Base-by-base conservation (phyloP, 805 yeast species). In the Schwanniomyces pseudopolymorphus region DNA sequence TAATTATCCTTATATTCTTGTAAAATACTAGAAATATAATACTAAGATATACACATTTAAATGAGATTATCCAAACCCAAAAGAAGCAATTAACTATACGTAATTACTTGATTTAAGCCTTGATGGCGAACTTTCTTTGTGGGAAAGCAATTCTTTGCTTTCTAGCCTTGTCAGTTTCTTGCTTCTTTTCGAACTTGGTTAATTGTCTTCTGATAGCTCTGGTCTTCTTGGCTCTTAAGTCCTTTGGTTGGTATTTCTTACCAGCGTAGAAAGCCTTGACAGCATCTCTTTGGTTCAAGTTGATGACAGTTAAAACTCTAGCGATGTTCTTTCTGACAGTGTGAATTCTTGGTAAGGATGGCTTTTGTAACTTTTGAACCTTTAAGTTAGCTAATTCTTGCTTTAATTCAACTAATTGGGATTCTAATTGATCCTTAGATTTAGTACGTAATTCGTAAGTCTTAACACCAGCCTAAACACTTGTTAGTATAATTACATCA, bases 221-320 rank as follows among this genome's bases (percentile, higher is more conserved):
- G 79, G 99, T 94, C 87, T 94, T 89, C 92, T 94, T 94, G 67
- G 90, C 96, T 83, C 98, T 92, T 80, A 94, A 84, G 76, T 91
- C 97, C 83, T 92, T 91, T 83, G 99, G 98, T 76, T 83, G 81
- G 85, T 84, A 87, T 80, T 89, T 91, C 85, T 88, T 86, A 75
- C 90, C 94, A 63, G 83, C 83, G 92, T 91, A 91, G 83, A 88
- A 86, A 72, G 86, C 94, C 79, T 89, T 89, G 73, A 89, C 96
- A 65, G 85, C 84, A 62, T 86, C 90, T 81, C 99, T 90, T 80
- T 90, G 96, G 82, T 87, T 89, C 69, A 85, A 84, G 91, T 88
- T 91, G 81, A 92, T 89, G 80, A 92, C 80, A 62, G 99, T 94
- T 78, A 94, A 87, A 67, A 91, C 96, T 75, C 91, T 90, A 69